phyloP scores from a whole-genome alignment of 2,329 filamentous ascomycete species.

The Paracorniculantispora psalliotae region DNA sequence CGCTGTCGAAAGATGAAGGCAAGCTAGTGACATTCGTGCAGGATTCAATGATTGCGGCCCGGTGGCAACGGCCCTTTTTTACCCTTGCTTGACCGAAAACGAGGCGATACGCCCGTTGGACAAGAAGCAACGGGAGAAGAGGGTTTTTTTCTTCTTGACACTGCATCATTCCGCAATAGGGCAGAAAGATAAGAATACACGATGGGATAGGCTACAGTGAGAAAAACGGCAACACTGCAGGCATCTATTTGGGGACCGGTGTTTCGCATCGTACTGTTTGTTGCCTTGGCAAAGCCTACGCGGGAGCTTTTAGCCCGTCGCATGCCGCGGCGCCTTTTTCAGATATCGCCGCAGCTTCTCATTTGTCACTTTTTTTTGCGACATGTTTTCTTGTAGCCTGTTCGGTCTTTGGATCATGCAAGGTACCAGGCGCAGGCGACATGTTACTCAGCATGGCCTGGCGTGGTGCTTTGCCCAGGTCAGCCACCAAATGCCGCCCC shows the following conservation, averaged over 20 bases:
- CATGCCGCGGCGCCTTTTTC: neutral
- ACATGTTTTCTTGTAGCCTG: neutral
- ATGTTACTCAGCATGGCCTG: neutral
- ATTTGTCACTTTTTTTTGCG: neutral
- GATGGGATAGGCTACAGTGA: neutral
- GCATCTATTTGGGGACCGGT: neutral
- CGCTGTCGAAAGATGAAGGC: neutral
- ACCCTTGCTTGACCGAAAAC: neutral
- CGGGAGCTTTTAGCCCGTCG: neutral
- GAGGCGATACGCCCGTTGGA: neutral
- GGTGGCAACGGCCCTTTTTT: neutral
- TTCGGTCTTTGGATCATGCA: neutral
- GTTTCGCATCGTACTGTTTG: neutral
- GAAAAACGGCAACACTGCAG: too few relatives aligned
- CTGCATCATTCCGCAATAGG: neutral
- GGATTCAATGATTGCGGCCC: neutral
- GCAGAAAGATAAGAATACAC: neutral
- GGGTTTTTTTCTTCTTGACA: too few relatives aligned
- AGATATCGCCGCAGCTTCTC: neutral
- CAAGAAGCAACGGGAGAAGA: neutral
- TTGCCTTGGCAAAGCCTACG: neutral
- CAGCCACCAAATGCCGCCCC: too few relatives aligned
- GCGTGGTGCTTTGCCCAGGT: neutral
- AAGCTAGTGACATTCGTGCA: neutral
- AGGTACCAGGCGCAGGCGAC: neutral